These are phyloP conservation scores for Chlorella sp. DNA, from an alignment of 139 green algal genomes.

Conservation along the genomic window DNA sequence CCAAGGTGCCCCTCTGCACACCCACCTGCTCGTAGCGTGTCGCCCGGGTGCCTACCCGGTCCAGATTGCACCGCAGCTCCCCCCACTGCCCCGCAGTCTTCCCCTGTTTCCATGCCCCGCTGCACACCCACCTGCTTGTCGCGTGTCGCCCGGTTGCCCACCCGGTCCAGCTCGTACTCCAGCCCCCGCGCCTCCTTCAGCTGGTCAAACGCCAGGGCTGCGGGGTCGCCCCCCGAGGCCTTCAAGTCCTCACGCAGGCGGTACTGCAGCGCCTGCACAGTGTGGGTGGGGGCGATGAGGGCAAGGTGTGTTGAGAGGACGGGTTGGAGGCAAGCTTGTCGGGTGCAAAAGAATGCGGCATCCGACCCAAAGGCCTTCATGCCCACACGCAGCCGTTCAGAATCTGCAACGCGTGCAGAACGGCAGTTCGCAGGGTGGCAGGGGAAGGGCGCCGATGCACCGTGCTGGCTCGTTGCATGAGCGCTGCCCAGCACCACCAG, in stretches of 20 bases:
- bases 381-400: background rate
- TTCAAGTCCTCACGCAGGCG: constrained; percentile 78
- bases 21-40: background rate
- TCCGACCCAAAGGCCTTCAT: background rate
- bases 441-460: too few relatives aligned
- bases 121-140: constrained; percentile 35
- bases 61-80: too few relatives aligned
- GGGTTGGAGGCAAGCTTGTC: background rate
- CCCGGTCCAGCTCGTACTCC: constrained; percentile 72
- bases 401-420: background rate
- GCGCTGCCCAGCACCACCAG: too few relatives aligned
- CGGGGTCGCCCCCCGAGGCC: constrained; percentile 32
- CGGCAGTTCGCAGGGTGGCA: too few relatives aligned
- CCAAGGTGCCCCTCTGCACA: background rate
- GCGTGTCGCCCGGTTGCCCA: constrained; percentile 45
- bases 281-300: background rate
- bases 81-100: too few relatives aligned
- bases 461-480: too few relatives aligned
- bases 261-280: constrained; percentile 73
- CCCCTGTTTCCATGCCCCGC: background rate
- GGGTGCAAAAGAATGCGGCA: background rate
- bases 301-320: background rate
- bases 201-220: constrained; percentile 57
- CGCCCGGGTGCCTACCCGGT: too few relatives aligned
- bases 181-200: constrained; percentile 68